phyloP scores from a whole-genome alignment of 345 rosid genomes.

The Sisymbrium altissimum region DNA sequence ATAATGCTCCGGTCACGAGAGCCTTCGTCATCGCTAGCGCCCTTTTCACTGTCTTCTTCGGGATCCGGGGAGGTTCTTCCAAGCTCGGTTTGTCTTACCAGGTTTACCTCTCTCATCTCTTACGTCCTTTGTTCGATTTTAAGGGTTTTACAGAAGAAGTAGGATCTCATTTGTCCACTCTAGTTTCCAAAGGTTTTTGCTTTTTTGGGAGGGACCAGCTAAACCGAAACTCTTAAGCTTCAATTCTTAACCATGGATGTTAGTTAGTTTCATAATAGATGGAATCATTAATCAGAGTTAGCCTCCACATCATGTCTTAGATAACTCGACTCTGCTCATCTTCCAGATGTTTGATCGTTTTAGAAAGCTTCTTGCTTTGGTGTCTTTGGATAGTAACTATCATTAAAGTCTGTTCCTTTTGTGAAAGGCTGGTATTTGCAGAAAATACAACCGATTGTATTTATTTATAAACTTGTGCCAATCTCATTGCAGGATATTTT shows the following conservation, averaged over 20 bases:
- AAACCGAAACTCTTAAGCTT: background rate
- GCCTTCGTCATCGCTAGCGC: conserved; percentile 59
- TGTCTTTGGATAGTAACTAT: background rate
- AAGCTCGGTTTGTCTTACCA: conserved; percentile 79
- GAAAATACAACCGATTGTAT: background rate
- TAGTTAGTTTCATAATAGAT: background rate
- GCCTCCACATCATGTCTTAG: background rate
- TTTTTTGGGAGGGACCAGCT: background rate
- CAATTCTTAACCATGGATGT: background rate
- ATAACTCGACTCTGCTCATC: background rate
- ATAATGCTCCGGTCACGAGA: conserved; percentile 85
- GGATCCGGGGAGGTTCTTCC: conserved; percentile 69
- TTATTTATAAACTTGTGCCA: background rate
- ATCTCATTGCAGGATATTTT: conserved; percentile 64
- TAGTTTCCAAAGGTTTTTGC: background rate
- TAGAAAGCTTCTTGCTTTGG: background rate
- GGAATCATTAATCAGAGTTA: background rate
- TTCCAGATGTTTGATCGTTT: background rate
- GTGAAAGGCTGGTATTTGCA: background rate
- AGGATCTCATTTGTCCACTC: background rate
- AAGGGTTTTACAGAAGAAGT: background rate
- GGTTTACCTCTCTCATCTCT: conserved; percentile 35
- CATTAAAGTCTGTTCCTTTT: background rate
- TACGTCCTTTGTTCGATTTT: background rate
- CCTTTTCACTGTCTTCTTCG: conserved; percentile 68